phyloP scores from a whole-genome alignment of 257 asterid species.

The Nicotiana paniculata region DNA sequence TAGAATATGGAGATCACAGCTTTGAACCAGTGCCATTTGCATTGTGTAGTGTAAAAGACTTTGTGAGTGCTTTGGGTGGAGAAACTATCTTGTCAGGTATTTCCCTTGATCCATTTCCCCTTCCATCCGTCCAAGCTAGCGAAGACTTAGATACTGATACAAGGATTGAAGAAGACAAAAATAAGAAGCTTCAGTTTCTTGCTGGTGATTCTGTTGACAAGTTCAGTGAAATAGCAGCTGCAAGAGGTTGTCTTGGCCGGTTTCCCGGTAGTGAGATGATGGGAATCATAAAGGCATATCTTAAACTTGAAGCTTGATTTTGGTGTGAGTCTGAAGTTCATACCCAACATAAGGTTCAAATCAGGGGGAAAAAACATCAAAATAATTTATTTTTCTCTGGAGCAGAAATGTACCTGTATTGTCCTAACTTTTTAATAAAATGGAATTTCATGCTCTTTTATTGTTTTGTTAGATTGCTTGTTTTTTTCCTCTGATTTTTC shows the following conservation, averaged over 20 bases:
- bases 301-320: conserved; percentile 29
- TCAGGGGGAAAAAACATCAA: neutral
- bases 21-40: conserved; percentile 92
- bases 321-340: neutral
- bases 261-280: conserved; percentile 92
- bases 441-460: neutral
- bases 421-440: neutral
- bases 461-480: neutral
- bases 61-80: conserved; percentile 68
- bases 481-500: neutral
- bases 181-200: conserved; percentile 28
- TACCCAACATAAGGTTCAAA: neutral
- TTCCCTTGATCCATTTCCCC: conserved; percentile 80
- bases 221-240: conserved; percentile 75
- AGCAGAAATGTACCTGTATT: neutral
- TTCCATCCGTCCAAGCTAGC: conserved; percentile 42
- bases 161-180: conserved; percentile 24
- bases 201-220: conserved; percentile 64
- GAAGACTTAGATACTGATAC: conserved; percentile 31
- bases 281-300: conserved; percentile 69
- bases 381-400: neutral
- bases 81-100: conserved; percentile 49
- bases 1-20: conserved; percentile 99
- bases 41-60: conserved; percentile 73
- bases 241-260: conserved; percentile 81